Base-by-base conservation (phyloP, 1,284 basidiomycete species). In the Bondarzewia mesenterica region DNA sequence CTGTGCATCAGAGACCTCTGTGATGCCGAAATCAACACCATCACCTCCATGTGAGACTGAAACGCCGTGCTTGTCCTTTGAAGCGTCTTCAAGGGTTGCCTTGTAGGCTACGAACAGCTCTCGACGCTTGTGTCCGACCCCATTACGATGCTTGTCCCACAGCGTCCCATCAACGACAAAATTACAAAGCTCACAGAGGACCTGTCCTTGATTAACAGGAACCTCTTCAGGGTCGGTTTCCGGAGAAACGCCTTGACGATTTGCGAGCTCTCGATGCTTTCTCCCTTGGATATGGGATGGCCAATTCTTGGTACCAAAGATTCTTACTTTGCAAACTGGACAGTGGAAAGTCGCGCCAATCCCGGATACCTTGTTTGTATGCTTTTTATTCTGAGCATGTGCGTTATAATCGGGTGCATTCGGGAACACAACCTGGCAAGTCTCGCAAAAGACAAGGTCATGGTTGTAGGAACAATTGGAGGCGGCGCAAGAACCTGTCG, bases 31-130 rank as follows among this genome's bases (percentile, higher is more conserved):
- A 49, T 77, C 68, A 14, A 68, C 51, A 7, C 46, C 46, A 2
- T 55, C 53, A 2, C 67, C 68, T 39, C 22, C 22, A 35, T 40
- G 39, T 2, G 60, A 57, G 4, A 77, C 54, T 0, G 55, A 52
- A 14, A 76, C 57, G 0, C 67, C 70, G 42, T 74, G 62, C 40
- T 74, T 73, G 49, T 75, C 72, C 47, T 67, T 67, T 48, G 71
- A 68, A 0, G 72, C 68, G 27, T 73, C 71, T 5, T 71, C 69
- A 8, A 74, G 47, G 0, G 62, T 69, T 14, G 61, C 58, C 38
- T 63, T 63, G 50, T 68, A 71, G 5, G 59, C 53, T 1, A 65
- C 49, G 54, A 64, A 74, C 3, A 50, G 50, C 52, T 68, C 42
- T 43, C 67, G 21, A 63, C 64, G 5, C 60, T 60, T 23, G 52